Conservation (phyloP, 2,329 filamentous ascomycete genomes). For the Colletotrichum noveboracense region DNA sequence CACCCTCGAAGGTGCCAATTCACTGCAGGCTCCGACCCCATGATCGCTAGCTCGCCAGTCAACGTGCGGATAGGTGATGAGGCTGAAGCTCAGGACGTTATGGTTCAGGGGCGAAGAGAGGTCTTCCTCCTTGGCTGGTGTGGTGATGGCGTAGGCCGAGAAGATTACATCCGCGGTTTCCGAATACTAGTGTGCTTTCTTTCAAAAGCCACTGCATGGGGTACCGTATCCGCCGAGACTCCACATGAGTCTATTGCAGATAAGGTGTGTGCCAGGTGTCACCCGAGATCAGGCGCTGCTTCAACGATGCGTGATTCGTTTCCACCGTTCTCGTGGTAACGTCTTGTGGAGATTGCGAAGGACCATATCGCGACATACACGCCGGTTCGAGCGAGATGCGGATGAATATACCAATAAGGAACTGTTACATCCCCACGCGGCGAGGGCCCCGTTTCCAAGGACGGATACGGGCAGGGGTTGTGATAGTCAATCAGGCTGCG, state of each 20-base stretch:
- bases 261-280: background rate
- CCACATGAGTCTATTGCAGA: background rate
- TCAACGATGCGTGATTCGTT: background rate
- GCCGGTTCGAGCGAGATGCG: background rate
- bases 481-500: background rate
- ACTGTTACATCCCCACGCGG: no score
- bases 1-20: no score
- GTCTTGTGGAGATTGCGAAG: background rate
- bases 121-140: background rate
- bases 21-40: no score
- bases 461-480: background rate
- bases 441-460: no score
- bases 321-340: background rate
- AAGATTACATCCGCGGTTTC: accelerated
- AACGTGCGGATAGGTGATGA: no score
- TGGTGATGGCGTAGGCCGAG: background rate
- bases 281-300: background rate
- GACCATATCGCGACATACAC: background rate
- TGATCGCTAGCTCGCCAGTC: no score
- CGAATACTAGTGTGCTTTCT: background rate
- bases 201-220: background rate
- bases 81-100: background rate
- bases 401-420: background rate
- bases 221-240: background rate
- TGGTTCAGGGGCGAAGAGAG: accelerated